Conservation (phyloP, 1,284 basidiomycete species). For the Cerrena zonata region DNA sequence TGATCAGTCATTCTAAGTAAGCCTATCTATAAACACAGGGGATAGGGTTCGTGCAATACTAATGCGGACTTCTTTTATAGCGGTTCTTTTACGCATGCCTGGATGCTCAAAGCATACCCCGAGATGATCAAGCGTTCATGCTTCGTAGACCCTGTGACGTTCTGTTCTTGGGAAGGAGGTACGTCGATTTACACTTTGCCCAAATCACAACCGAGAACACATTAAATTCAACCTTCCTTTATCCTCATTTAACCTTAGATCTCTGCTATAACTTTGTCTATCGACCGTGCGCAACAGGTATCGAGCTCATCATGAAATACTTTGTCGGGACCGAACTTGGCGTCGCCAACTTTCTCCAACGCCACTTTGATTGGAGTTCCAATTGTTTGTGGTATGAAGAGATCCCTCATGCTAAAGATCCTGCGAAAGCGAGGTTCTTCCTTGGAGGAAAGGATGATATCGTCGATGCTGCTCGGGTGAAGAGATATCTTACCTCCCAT, state of each 20-base stretch:
- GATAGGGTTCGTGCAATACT: background rate
- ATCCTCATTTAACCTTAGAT: slow-evolving; percentile 40
- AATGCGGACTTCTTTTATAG: slow-evolving; percentile 33
- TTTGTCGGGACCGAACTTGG: slow-evolving; percentile 84
- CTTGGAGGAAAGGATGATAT: slow-evolving; percentile 79
- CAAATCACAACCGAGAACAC: slow-evolving; percentile 2
- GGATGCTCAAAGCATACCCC: slow-evolving; percentile 78
- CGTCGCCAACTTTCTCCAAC: slow-evolving; percentile 76
- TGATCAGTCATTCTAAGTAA: slow-evolving; percentile 86
- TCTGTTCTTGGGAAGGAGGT: slow-evolving; percentile 89
- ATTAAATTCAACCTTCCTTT: slow-evolving; percentile 5
- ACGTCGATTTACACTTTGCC: slow-evolving; percentile 17
- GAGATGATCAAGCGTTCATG: slow-evolving; percentile 68
- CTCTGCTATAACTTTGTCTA: slow-evolving; percentile 88
- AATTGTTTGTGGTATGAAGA: slow-evolving; percentile 87
- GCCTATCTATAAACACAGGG: slow-evolving; percentile 20
- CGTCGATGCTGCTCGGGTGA: slow-evolving; percentile 69
- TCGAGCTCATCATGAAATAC: slow-evolving; percentile 78
- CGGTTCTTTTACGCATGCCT: slow-evolving; percentile 73
- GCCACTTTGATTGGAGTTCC: slow-evolving; percentile 82
- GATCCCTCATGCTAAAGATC: slow-evolving; percentile 70
- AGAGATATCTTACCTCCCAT: slow-evolving; percentile 69
- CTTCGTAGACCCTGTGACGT: slow-evolving; percentile 84
- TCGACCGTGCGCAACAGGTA: slow-evolving; percentile 52
- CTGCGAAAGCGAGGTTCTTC: slow-evolving; percentile 58